phyloP scores from a whole-genome alignment of 306 rosid species.

The Cicer pinnatifidum region DNA sequence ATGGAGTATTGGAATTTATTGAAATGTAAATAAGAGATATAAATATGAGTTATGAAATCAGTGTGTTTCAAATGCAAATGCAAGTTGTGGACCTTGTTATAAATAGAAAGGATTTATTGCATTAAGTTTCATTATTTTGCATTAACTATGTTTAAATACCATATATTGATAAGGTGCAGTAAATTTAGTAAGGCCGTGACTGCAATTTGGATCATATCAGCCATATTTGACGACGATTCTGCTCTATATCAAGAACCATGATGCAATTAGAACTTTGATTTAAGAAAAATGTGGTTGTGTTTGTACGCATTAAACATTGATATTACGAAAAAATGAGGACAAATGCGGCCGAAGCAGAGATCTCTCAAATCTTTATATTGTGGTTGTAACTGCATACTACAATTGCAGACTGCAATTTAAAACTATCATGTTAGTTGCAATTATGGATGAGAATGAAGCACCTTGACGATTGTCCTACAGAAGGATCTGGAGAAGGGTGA shows the following conservation, averaged over 20 bases:
- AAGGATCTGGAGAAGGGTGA: slow-evolving; percentile 52
- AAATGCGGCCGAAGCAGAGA: too few relatives aligned
- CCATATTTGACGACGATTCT: background rate
- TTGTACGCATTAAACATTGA: too few relatives aligned
- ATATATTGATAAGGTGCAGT: slow-evolving; percentile 27
- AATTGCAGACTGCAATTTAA: background rate
- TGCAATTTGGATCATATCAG: background rate
- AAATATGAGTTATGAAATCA: background rate
- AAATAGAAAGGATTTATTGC: too few relatives aligned
- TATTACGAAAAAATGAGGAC: too few relatives aligned
- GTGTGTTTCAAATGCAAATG: background rate
- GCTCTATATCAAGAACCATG: background rate
- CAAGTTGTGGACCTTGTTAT: too few relatives aligned
- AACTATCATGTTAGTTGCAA: background rate
- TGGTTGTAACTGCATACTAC: too few relatives aligned
- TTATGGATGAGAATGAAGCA: slow-evolving; percentile 39
- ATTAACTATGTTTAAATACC: background rate
- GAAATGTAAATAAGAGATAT: background rate
- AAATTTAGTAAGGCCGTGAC: background rate
- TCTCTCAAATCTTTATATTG: too few relatives aligned
- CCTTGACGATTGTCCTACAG: slow-evolving; percentile 64
- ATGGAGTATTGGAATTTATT: background rate
- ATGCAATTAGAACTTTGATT: background rate
- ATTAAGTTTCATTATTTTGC: too few relatives aligned
- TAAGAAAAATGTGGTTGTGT: background rate